These are phyloP conservation scores for Epichloe gansuensis DNA, from an alignment of 2,329 filamentous ascomycete genomes.

Conservation along the genomic window DNA sequence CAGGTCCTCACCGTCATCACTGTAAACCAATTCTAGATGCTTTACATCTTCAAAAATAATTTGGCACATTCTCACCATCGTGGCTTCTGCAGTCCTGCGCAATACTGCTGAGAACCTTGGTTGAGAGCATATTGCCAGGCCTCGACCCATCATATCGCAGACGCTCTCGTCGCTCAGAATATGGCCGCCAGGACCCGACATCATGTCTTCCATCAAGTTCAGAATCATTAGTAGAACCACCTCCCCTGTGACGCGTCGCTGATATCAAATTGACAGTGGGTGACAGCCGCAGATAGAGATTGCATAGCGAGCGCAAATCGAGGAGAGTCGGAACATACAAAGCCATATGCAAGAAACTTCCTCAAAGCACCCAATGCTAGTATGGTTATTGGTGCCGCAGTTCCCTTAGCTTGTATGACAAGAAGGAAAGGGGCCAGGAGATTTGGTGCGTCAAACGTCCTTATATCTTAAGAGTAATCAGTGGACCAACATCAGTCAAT, in stretches of 20 bases:
- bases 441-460: conserved; percentile 75
- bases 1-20: conserved; percentile 51
- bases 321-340: conserved; percentile 75
- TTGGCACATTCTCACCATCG: conserved; percentile 98
- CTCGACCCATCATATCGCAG: conserved; percentile 99
- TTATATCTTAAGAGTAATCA: conserved; percentile 52
- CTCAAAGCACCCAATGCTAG: conserved; percentile 86
- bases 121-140: conserved; percentile 93
- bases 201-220: conserved; percentile 97
- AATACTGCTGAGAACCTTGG: conserved; percentile 82
- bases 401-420: conserved; percentile 91
- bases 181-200: conserved; percentile 83
- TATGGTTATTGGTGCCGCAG: conserved; percentile 90
- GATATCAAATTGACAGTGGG: conserved; percentile 93
- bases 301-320: conserved; percentile 88
- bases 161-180: conserved; percentile 96
- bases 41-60: conserved; percentile 93
- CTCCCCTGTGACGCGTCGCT: conserved; percentile 93
- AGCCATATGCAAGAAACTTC: conserved; percentile 92
- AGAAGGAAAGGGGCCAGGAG: conserved; percentile 90
- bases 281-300: conserved; percentile 84
- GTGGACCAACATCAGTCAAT: neutral
- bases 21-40: conserved; percentile 66
- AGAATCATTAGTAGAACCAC: conserved; percentile 89
- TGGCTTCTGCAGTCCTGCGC: conserved; percentile 82